Evolutionary conservation across 495 filamentous ascomycete species (phyloP), one percentile per base, ranked within the genome.

Genomic region (Tuber calosporum): DNA sequence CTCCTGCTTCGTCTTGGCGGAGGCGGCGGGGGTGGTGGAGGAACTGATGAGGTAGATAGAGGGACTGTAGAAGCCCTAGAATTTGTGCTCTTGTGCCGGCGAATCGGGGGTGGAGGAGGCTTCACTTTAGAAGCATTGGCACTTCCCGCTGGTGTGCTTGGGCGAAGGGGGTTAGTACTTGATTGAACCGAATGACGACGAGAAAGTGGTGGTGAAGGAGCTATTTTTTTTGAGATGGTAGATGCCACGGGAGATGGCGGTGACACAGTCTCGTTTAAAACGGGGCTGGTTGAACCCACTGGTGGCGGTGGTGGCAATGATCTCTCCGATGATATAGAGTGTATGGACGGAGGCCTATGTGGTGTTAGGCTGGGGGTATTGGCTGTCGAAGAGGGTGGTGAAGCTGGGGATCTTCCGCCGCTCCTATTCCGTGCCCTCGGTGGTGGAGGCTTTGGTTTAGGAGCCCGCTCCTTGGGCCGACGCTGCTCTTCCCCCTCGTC

Each of bases 41-140:
- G 62, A 20, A 73, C 40, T 0, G 67, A 40, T 9, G 40, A 39
- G 22, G 72, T 53, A 6, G 39, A 30, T 4, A 73, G 7, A 39
- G 37, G 20, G n/a, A 38, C 1, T 48, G 69, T 19, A 9, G 72
- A 74, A 38, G 69, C 53, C 53, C 53, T 26, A 9, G 70, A 39
- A 58, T n/a, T 78, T 30, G 62, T 53, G 43, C 78, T 80, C 48
- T 80, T 80, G 48, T 43, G 73, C 15, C 75, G 70, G 13, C 79
- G 70, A 11, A 79, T 72, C 38, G 79, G 78, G 26, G 79, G 75
- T 6, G 69, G 79, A 4, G 79, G 79, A 30, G 79, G 79, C 2
- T 71, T 71, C 43, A 69, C 53, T 26, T 74, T 79, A 62, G 53
- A 62, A 34, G 4, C 19, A 62, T 34, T 36, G 71, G 69, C 39